Evolutionary conservation across 2,329 filamentous ascomycete genomes (phyloP).

Genomic region (Aspergillus ibericus): DNA sequence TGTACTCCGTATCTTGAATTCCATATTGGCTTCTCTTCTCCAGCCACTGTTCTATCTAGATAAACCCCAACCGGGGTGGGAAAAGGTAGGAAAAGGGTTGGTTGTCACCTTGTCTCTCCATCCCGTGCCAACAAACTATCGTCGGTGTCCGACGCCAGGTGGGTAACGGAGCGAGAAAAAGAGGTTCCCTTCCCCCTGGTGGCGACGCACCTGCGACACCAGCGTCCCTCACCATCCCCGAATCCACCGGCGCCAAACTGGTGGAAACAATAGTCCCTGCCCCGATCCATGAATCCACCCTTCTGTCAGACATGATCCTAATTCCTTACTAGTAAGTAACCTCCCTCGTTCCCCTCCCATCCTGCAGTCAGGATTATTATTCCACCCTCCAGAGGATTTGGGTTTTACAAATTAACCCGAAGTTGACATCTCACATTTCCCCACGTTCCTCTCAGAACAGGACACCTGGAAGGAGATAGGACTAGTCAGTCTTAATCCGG

Average conservation of each 20-base stretch:
- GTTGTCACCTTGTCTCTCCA: neutral
- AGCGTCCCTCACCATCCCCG: constrained; percentile 17
- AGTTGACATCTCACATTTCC: constrained; percentile 18
- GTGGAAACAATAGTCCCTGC: constrained; percentile 21
- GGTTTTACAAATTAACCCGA: constrained; percentile 4
- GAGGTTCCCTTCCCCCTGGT: constrained; percentile 3
- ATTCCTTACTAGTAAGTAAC: neutral
- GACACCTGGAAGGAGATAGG: neutral
- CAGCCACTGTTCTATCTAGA: neutral
- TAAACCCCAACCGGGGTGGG: too few species aligned
- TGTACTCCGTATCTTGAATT: too few species aligned
- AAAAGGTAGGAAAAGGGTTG: neutral
- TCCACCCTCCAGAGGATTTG: neutral
- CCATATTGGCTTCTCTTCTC: neutral
- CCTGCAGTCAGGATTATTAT: neutral
- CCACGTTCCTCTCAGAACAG: constrained; percentile 4
- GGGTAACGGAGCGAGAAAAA: neutral
- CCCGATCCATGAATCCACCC: constrained; percentile 14
- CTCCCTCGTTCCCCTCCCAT: neutral
- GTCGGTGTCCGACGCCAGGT: neutral
- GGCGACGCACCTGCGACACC: constrained; percentile 14
- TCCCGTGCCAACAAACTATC: neutral
- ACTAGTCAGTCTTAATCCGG: neutral
- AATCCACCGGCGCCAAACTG: constrained; percentile 18
- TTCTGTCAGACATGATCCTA: constrained; percentile 13